These are phyloP conservation scores for Ilyonectria destructans DNA, from an alignment of 2,329 filamentous ascomycete species.

Conservation along the genomic window DNA sequence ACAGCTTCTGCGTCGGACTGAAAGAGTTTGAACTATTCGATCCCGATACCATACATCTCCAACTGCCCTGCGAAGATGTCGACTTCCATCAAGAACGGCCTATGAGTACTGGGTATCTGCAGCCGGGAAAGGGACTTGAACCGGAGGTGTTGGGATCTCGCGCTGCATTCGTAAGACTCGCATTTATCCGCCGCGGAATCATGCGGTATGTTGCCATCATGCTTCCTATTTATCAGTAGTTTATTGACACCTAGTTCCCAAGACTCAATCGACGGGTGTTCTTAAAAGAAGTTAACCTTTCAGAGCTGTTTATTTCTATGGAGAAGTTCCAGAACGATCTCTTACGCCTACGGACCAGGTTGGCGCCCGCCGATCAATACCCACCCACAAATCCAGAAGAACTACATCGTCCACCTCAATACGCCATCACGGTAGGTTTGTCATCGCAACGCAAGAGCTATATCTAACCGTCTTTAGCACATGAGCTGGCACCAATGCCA, in stretches of 20 bases:
- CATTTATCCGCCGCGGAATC: conserved; percentile 43
- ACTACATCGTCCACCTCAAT: conserved; percentile 40
- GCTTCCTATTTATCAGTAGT: background rate
- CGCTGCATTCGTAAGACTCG: conserved; percentile 45
- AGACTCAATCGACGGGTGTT: conserved; percentile 45
- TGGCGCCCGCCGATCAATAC: conserved; percentile 44
- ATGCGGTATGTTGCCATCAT: conserved; percentile 34
- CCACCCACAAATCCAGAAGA: conserved; percentile 38
- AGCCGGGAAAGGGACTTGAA: conserved; percentile 47
- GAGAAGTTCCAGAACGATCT: conserved; percentile 49
- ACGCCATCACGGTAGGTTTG: conserved; percentile 41
- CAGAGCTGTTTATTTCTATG: conserved; percentile 45
- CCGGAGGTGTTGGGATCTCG: conserved; percentile 43
- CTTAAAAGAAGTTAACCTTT: conserved; percentile 45
- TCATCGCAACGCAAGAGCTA: rapidly evolving
- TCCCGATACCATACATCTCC: conserved; percentile 45
- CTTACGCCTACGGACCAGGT: conserved; percentile 40
- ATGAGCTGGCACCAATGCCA: conserved; percentile 60
- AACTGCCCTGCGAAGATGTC: conserved; percentile 45
- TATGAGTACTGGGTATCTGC: conserved; percentile 45
- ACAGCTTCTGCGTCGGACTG: conserved; percentile 48
- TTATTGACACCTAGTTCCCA: background rate
- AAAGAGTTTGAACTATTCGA: conserved; percentile 50
- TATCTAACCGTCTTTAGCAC: conserved; percentile 34
- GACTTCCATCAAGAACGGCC: conserved; percentile 44